Percentiles rank a stretch among this genome's conserved stretches.
Conservation (phyloP, 2,329 filamentous ascomycete genomes). For the Boeremia lycopersici region DNA sequence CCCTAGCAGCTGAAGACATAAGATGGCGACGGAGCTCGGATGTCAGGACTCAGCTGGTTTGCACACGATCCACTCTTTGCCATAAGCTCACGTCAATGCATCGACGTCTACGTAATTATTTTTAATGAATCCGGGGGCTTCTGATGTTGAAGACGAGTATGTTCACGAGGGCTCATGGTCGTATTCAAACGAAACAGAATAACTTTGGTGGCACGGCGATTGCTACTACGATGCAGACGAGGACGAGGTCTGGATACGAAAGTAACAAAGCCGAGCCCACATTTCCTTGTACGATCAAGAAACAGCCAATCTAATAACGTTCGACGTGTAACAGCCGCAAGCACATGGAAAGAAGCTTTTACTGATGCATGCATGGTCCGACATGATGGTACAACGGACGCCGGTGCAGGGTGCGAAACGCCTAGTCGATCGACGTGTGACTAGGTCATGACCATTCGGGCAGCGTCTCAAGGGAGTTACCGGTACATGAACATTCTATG, state of each 20-base stretch:
- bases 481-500: slow-evolving; percentile 1
- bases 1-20: slow-evolving; percentile 24
- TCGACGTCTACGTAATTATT: slow-evolving; percentile 5
- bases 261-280: slow-evolving; percentile 12
- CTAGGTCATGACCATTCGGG: slow-evolving; percentile 19
- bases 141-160: neutral
- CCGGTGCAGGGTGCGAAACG: slow-evolving; percentile 24
- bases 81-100: slow-evolving; percentile 27
- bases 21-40: slow-evolving; percentile 21
- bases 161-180: neutral
- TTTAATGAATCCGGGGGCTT: neutral
- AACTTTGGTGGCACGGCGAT: slow-evolving; percentile 7
- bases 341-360: slow-evolving; percentile 28
- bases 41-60: slow-evolving; percentile 20
- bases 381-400: slow-evolving; percentile 21
- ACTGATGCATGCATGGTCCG: slow-evolving; percentile 25
- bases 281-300: slow-evolving; percentile 14
- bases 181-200: neutral
- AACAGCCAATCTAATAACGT: slow-evolving; percentile 21
- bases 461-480: slow-evolving; percentile 10
- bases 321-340: slow-evolving; percentile 17
- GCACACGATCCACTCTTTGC: slow-evolving; percentile 20
- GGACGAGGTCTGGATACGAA: slow-evolving; percentile 4
- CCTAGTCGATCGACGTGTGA: slow-evolving; percentile 20
- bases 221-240: neutral